Evolutionary conservation across 2,329 filamentous ascomycete genomes (phyloP), one percentile per base, ranked within the genome.

Genomic region (Chrysosporium queenslandicum): DNA sequence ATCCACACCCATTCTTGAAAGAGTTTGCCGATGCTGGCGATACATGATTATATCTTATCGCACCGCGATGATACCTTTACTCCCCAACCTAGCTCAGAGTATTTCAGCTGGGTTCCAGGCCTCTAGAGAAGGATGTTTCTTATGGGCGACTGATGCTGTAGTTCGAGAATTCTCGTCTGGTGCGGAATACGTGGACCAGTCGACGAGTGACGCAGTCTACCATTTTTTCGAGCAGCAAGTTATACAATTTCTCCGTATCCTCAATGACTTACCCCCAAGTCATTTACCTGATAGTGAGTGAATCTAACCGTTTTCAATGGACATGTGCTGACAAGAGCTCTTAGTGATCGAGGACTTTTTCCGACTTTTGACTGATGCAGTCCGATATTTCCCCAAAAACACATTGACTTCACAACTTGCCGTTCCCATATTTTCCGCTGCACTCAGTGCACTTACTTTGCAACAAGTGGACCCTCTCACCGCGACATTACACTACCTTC

Each of bases 81-180:
- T 98, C 41, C 86, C 86, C 0, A 79, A 82, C 18, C 82, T 98
- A 70, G 94, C 92, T 16, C 86, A 91, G 61, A 94, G 91, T 68
- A 79, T 98, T 53, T 87, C 87, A 1, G 78, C 77, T 57, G 90
- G 91, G 3, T 98, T 98, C 66, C 79, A 85, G 52, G 78, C 80
- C 16, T 96, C 91, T 9, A 81, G 83, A 55, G 91, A 98, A 69
- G 92, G 92, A 11, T 96, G 91, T 67, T 98, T 98, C 77, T 76
- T 98, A n/a, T 98, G 92, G 92, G 91, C 92, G 1, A 96, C 91
- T 1, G 87, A 90, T 58, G 88, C 91, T 7, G 94, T 98, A 57
- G 79, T 98, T 27, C 85, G 92, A 54, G 92, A 98, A 67, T 98
- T 97, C 65, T 92, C 88, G 0, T 87, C 94, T 61, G 89, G 91